Evolutionary conservation across 331 rosid species (phyloP).

Genomic region (Quercus phellos): DNA sequence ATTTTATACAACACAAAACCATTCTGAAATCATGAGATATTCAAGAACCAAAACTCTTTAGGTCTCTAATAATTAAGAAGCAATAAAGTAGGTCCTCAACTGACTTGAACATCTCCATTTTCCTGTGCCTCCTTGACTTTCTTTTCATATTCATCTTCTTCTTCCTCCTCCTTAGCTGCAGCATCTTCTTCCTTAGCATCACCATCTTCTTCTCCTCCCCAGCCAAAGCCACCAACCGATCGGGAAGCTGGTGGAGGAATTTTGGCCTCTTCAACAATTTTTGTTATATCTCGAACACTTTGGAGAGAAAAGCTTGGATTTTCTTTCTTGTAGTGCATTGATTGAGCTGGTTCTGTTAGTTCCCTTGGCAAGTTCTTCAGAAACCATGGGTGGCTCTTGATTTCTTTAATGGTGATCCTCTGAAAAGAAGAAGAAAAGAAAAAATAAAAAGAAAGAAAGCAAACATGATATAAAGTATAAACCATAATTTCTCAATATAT

Average conservation of each 20-base stretch:
- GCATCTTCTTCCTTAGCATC: slow-evolving; percentile 29
- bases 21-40: slow-evolving; percentile 20
- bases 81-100: slow-evolving; percentile 19
- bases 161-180: slow-evolving; percentile 33
- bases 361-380: slow-evolving; percentile 88
- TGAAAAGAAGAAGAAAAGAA: slow-evolving; percentile 21
- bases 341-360: slow-evolving; percentile 78
- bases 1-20: slow-evolving; percentile 38
- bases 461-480: slow-evolving; percentile 4
- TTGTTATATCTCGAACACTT: slow-evolving; percentile 65
- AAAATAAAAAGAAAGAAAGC: background rate
- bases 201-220: slow-evolving; percentile 82
- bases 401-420: slow-evolving; percentile 77
- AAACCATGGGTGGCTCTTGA: slow-evolving; percentile 89
- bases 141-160: slow-evolving; percentile 73
- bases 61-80: slow-evolving; percentile 22
- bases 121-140: slow-evolving; percentile 82
- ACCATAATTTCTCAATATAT: background rate
- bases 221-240: slow-evolving; percentile 61
- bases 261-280: slow-evolving; percentile 81
- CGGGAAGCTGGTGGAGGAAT: slow-evolving; percentile 47
- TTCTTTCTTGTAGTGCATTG: slow-evolving; percentile 60
- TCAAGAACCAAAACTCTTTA: slow-evolving; percentile 38
- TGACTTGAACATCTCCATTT: slow-evolving; percentile 59
- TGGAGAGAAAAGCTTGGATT: slow-evolving; percentile 84